These are phyloP conservation scores for Nidularia pulvinata DNA, from an alignment of 768 basidiomycete genomes.

Conservation along the genomic window DNA sequence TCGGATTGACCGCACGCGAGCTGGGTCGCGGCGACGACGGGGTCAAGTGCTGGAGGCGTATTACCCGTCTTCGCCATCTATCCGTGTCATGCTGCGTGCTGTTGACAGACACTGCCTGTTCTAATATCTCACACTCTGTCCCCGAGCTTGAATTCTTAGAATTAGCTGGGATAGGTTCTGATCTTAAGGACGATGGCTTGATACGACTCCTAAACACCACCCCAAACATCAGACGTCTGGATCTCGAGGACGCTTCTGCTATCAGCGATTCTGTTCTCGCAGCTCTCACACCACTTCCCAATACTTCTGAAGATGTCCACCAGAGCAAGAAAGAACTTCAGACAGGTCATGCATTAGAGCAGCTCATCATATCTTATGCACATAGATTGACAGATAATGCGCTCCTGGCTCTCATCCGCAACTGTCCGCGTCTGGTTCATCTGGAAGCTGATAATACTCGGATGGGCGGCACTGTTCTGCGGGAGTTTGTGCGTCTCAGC, in stretches of 20 bases:
- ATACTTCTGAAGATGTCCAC: background rate
- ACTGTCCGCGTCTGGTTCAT: conserved; percentile 58
- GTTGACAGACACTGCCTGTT: conserved; percentile 76
- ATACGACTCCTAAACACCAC: conserved; percentile 68
- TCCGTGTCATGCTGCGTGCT: conserved; percentile 68
- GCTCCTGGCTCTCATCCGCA: conserved; percentile 59
- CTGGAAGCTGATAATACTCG: conserved; percentile 84
- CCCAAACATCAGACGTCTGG: conserved; percentile 71
- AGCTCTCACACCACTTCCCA: conserved; percentile 52
- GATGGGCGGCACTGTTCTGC: conserved; percentile 58
- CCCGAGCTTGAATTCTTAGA: conserved; percentile 80
- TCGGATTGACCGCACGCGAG: conserved; percentile 60
- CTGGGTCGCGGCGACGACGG: conserved; percentile 60
- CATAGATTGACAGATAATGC: conserved; percentile 63
- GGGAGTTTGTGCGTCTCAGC: conserved; percentile 63
- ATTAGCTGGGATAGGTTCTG: conserved; percentile 70
- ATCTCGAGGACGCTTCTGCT: conserved; percentile 82
- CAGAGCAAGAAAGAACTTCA: conserved; percentile 20
- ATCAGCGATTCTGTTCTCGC: conserved; percentile 75
- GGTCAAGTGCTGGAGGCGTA: conserved; percentile 50
- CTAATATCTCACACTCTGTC: conserved; percentile 67
- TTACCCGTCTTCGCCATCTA: conserved; percentile 74
- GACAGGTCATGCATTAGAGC: conserved; percentile 70
- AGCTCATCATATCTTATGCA: conserved; percentile 71
- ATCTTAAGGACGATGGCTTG: conserved; percentile 74